phyloP scores from a whole-genome alignment of 2,329 filamentous ascomycete species.

The Tolypocladium tundrense region DNA sequence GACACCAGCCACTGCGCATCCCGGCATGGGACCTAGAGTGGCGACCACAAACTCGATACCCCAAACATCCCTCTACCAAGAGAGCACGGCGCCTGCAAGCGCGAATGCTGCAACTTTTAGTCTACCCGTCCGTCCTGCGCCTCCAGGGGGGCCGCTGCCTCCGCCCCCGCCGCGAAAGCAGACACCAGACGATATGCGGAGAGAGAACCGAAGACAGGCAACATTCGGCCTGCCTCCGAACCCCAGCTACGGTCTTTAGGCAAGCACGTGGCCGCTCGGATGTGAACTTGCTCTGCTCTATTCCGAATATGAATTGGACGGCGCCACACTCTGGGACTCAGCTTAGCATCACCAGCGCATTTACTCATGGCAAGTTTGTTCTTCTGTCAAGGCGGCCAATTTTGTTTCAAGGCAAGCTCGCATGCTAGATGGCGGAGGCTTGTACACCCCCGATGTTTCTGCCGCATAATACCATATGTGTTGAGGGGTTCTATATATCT shows the following conservation, averaged over 20 bases:
- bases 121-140: constrained; percentile 54
- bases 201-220: constrained; percentile 42
- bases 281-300: neutral
- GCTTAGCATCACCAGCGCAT: constrained; percentile 24
- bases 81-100: constrained; percentile 28
- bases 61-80: constrained; percentile 29
- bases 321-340: constrained; percentile 10
- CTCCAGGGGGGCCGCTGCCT: constrained; percentile 47
- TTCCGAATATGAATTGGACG: constrained; percentile 1
- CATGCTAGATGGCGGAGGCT: constrained; percentile 4
- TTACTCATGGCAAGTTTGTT: constrained; percentile 10
- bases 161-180: constrained; percentile 51
- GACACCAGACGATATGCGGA: constrained; percentile 41
- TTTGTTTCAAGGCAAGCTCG: constrained; percentile 1
- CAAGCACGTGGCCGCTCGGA: neutral
- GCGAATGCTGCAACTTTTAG: constrained; percentile 43
- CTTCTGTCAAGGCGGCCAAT: neutral
- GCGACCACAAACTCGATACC: constrained; percentile 43
- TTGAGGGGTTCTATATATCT: constrained; percentile 10
- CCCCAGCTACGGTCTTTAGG: constrained; percentile 24
- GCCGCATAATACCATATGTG: constrained; percentile 1
- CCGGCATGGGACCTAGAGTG: constrained; percentile 43
- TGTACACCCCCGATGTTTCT: neutral
- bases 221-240: constrained; percentile 39
- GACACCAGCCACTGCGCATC: constrained; percentile 29